Evolutionary conservation across 2,329 filamentous ascomycete genomes (phyloP).

Genomic region (Ophiostoma sp.): DNA sequence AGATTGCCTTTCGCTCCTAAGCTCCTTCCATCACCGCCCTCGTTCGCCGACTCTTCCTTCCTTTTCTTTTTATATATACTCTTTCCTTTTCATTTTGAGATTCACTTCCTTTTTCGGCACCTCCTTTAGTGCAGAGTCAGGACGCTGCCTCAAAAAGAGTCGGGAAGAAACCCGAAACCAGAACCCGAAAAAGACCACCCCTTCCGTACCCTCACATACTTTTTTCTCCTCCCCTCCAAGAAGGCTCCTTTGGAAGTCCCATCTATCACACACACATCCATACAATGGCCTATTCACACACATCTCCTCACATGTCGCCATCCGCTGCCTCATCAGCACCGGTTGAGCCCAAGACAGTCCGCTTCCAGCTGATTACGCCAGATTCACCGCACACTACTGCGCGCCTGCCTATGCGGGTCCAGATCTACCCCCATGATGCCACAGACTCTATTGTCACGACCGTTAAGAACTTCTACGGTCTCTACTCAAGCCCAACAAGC

Average conservation of each 20-base stretch:
- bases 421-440: slow-evolving; percentile 93
- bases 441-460: slow-evolving; percentile 98
- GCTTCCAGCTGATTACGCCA: slow-evolving; percentile 73
- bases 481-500: slow-evolving; percentile 73
- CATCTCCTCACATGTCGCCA: slow-evolving; percentile 25
- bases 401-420: slow-evolving; percentile 79
- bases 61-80: not conserved
- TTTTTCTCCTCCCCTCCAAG: not conserved
- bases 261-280: not conserved
- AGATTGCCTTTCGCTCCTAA: not conserved
- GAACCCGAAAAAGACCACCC: not conserved
- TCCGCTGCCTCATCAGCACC: slow-evolving; percentile 36
- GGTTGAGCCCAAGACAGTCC: slow-evolving; percentile 68
- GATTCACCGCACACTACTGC: slow-evolving; percentile 68
- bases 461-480: slow-evolving; percentile 97
- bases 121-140: not conserved
- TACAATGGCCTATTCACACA: slow-evolving; percentile 28
- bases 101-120: not conserved
- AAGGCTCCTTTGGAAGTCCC: not conserved
- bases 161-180: not conserved
- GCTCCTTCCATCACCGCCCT: slow-evolving; percentile 1
- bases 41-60: slow-evolving; percentile 8
- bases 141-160: not conserved
- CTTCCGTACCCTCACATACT: not conserved
- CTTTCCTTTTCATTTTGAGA: not conserved